These are phyloP conservation scores for Metschnikowia shivogae DNA, from an alignment of 805 yeast species.

Conservation along the genomic window DNA sequence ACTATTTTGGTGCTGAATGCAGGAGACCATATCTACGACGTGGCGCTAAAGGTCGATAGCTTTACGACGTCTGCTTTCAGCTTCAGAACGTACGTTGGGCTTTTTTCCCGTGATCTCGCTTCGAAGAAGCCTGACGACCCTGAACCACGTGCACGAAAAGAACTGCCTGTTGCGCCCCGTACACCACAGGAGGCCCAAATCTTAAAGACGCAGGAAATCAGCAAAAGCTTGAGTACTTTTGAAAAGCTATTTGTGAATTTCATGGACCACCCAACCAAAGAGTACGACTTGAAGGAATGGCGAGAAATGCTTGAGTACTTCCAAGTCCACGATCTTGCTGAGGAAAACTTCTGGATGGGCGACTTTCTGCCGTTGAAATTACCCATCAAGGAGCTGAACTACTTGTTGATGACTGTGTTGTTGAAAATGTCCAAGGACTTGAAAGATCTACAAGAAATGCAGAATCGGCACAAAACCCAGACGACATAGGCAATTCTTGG, in stretches of 20 bases:
- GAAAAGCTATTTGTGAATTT: conserved; percentile 17
- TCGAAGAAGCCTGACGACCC: not conserved
- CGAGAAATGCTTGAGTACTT: conserved; percentile 28
- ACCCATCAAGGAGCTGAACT: conserved; percentile 68
- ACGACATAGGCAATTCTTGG: too few relatives aligned
- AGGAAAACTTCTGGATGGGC: conserved; percentile 55
- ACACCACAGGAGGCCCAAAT: not conserved
- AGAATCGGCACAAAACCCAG: not conserved
- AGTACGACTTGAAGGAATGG: conserved; percentile 55
- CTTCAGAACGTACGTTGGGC: conserved; percentile 6
- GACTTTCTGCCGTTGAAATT: conserved; percentile 63
- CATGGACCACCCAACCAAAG: conserved; percentile 37
- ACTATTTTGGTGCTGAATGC: conserved; percentile 69
- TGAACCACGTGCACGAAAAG: not conserved
- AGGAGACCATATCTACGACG: conserved; percentile 54
- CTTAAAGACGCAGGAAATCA: not conserved
- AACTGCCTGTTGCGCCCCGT: not conserved
- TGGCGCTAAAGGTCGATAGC: conserved; percentile 18
- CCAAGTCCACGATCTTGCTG: conserved; percentile 17
- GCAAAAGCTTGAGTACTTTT: not conserved
- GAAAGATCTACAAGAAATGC: conserved; percentile 5
- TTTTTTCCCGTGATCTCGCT: not conserved
- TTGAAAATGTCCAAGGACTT: conserved; percentile 22
- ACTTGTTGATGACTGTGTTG: conserved; percentile 41
- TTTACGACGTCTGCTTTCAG: conserved; percentile 6